Evolutionary conservation across 495 filamentous ascomycete genomes (phyloP).

Genomic region (Stereocaulon alpinum): DNA sequence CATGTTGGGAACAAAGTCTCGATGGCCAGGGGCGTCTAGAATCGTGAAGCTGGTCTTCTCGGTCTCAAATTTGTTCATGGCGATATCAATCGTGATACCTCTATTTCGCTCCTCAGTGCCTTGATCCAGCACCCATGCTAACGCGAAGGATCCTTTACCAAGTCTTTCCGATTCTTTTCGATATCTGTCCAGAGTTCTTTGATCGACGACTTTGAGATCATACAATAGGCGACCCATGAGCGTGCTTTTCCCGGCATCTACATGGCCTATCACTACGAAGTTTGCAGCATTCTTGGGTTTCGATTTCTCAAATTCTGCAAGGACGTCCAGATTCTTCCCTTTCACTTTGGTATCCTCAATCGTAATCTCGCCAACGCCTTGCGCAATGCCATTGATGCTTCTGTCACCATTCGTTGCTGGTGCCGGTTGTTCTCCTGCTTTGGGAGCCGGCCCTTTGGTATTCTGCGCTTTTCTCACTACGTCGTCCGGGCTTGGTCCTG

Average conservation of each 20-base stretch:
- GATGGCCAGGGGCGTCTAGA: constrained; percentile 86
- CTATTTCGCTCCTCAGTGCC: constrained; percentile 74
- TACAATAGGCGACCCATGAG: constrained; percentile 91
- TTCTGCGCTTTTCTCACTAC: constrained; percentile 76
- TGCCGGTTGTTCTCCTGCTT: constrained; percentile 35
- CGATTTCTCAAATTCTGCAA: constrained; percentile 67
- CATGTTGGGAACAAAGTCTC: constrained; percentile 98
- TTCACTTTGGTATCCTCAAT: constrained; percentile 63
- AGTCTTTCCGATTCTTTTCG: constrained; percentile 80
- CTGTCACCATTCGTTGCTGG: constrained; percentile 37
- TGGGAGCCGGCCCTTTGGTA: constrained; percentile 57
- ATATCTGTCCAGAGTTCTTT: constrained; percentile 79
- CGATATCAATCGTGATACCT: constrained; percentile 97
- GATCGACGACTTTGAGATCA: constrained; percentile 77
- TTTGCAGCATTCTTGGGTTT: constrained; percentile 73
- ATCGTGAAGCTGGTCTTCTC: constrained; percentile 81
- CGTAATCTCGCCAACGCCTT: constrained; percentile 47
- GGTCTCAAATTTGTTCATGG: constrained; percentile 87
- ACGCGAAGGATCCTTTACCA: constrained; percentile 88
- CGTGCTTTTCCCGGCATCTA: constrained; percentile 95
- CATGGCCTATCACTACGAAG: constrained; percentile 98
- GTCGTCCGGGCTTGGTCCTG: constrained; percentile 91
- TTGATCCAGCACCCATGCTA: constrained; percentile 94
- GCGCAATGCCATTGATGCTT: constrained; percentile 24
- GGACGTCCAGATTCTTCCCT: constrained; percentile 78